Base-by-base conservation (phyloP, 2,329 filamentous ascomycete species). In the Trichoderma sp. region DNA sequence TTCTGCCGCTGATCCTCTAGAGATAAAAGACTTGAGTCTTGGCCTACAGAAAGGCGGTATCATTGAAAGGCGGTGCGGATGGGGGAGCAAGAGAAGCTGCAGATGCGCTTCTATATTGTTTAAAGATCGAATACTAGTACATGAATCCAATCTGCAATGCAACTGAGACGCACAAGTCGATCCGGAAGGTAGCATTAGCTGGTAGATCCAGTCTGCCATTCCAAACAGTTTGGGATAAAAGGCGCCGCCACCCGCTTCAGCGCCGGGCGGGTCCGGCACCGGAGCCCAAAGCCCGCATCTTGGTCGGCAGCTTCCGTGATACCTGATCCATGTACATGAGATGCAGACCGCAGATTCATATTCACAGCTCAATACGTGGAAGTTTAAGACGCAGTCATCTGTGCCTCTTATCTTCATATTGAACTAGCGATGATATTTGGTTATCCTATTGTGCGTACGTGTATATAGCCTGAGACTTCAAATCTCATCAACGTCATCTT, bases 191-290 rank as follows among this genome's bases (percentile, higher is more conserved):
- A 21, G 16, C 40, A 43, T 43, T 43, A n/a, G 40, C 40, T 19
- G 5, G 16, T 19, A 19, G 31, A 49, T 24, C 47, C 24, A 49
- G 47, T 49, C n/a, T 43, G 37, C n/a, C n/a, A 21, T 11, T 49
- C 21, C 47, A 21, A 21, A 24, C 47, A 24, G 27, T 27, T 49
- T 13, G n/a, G 14, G 11, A 19, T 27, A 47, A 62, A 68, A 52
- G 31, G 49, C 61, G 61, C 61, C 61, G 61, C 61, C 61, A 55
- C 61, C 61, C 63, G 33, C 40, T 49, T 13, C 35, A 35, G 29
- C 58, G n/a, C 56, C 69, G 69, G 69, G 62, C 69, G 62, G 52
- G 69, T 69, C 62, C 66, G 66, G 71, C 53, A 71, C 69, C 70
- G 70, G 70, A 70, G 65, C 56, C 61, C 31, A 52, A 29, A 31